Conservation (phyloP, 164 flowering plant genomes). For the Chloranthus sessilifolius region DNA sequence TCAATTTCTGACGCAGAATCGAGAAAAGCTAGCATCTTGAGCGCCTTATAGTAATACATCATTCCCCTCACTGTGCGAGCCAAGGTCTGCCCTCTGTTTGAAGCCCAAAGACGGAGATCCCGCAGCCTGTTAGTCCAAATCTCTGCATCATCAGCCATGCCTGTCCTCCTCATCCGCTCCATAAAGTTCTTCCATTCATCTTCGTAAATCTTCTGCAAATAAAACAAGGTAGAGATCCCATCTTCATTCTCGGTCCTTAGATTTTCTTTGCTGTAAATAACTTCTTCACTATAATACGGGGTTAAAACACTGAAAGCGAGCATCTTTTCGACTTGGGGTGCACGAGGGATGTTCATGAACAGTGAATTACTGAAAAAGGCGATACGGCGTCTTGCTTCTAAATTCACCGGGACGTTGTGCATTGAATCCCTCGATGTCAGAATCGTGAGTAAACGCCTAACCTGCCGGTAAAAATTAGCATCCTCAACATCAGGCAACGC, state of each 20-base stretch:
- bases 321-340: conserved; percentile 91
- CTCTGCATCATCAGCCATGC: conserved; percentile 63
- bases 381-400: conserved; percentile 80
- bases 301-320: conserved; percentile 88
- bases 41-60: conserved; percentile 95
- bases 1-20: conserved; percentile 94
- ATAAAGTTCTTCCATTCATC: conserved; percentile 89
- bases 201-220: conserved; percentile 80
- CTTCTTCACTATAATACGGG: conserved; percentile 92
- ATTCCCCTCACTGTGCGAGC: conserved; percentile 95
- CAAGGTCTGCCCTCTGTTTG: conserved; percentile 92
- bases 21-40: conserved; percentile 80
- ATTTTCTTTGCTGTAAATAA: conserved; percentile 46
- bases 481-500: conserved; percentile 52
- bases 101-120: conserved; percentile 92
- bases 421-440: conserved; percentile 76
- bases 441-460: conserved; percentile 65
- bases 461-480: conserved; percentile 47
- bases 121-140: conserved; percentile 51
- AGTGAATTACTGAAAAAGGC: conserved; percentile 93
- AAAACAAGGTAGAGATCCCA: conserved; percentile 84
- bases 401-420: conserved; percentile 70
- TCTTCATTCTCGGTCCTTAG: conserved; percentile 80
- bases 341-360: conserved; percentile 96
- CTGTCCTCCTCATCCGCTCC: conserved; percentile 77